Base-by-base conservation (phyloP, 164 flowering plant species). In the Nelumbo lutea region DNA sequence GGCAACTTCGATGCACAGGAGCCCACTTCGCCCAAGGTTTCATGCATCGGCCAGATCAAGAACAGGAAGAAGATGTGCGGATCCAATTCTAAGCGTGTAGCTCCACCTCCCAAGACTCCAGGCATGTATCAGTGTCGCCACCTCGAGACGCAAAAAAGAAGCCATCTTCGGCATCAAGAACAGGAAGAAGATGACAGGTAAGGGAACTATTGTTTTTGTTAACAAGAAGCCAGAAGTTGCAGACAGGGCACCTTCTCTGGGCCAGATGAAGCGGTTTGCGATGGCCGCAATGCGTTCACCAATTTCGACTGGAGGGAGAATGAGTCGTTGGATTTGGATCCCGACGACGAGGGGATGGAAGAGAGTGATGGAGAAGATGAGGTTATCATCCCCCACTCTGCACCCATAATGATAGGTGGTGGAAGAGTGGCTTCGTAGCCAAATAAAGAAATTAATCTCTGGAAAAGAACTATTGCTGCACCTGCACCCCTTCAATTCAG, bases 31-130 rank as follows among this genome's bases (percentile, higher is more conserved):
- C 97, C 98, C 0, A 88, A 88, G 62, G 80, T 93, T 27, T 88
- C 96, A 1, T 93, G 98, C 78, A 87, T 91, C 70, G 98, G 98
- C 9, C 96, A 87, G 59, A 80, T 93, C 85, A 91, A 91, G 83
- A 83, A 76, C 76, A 79, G 75, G 74, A 80, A 83, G 57, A 71
- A 71, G 61, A 59, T 65, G 1, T 27, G 27, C 27, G 27, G 27
- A 27, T 60, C 42, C 55, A 64, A 72, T 52, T 55, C 73, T 3
- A 82, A 71, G 68, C 60, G 71, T 2, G 61, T 44, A 27, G 27
- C 27, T n/a, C 42, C 45, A 4, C 9, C 59, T 5, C 42, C 44
- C 65, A 1, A 8, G 46, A 46, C 8, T 11, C 43, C 42, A 13
- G 56, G 40, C n/a, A 2, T 53, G 57, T 9, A 11, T 53, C 57